These are phyloP conservation scores for Cystobasidium onofrii DNA, from an alignment of 768 basidiomycete species.

Conservation along the genomic window DNA sequence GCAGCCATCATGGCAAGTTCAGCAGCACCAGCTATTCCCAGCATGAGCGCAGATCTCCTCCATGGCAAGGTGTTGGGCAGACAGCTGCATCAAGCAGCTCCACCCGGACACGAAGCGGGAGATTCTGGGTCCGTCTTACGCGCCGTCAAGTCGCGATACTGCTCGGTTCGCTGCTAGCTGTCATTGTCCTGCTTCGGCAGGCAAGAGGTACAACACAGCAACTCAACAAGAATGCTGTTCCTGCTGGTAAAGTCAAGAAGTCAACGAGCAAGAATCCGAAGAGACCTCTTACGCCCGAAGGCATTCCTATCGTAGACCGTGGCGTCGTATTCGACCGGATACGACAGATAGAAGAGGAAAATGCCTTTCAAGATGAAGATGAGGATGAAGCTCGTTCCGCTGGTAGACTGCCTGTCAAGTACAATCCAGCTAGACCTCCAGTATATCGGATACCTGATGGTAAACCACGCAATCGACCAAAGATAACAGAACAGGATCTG, in stretches of 20 bases:
- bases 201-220: background rate
- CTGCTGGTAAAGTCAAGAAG: background rate
- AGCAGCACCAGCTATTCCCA: too few relatives aligned
- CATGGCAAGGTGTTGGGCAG: background rate
- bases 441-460: conserved; percentile 28
- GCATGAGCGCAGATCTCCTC: background rate
- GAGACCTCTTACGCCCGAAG: background rate
- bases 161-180: background rate
- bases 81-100: background rate
- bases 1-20: too few relatives aligned
- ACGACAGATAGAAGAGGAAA: conserved; percentile 37
- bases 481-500: background rate
- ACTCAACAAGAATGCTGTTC: background rate
- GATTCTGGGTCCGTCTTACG: background rate
- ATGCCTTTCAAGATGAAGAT: conserved; percentile 5
- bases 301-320: conserved; percentile 35
- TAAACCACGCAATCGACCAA: background rate
- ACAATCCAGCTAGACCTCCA: background rate
- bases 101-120: background rate
- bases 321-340: conserved; percentile 36
- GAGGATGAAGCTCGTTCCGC: conserved; percentile 19
- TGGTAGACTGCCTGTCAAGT: conserved; percentile 1
- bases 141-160: background rate
- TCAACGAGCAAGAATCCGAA: background rate
- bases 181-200: background rate